A percentile compares a stretch with the other conserved stretches of the same genome.
Evolutionary conservation across 352 stramenopile genomes (phyloP).

Genomic region (Pythium volutum): DNA sequence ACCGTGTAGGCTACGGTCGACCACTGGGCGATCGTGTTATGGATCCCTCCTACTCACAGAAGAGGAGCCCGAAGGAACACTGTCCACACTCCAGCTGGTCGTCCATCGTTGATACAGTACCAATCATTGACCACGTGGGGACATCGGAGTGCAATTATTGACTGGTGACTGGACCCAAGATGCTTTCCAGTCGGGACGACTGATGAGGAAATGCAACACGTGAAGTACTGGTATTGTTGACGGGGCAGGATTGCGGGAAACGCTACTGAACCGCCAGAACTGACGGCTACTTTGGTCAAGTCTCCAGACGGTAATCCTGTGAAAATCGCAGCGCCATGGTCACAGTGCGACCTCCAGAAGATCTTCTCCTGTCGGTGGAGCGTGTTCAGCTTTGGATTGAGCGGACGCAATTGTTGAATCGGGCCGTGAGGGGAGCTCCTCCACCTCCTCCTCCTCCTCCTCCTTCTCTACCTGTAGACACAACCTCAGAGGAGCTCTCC

Average conservation of each 20-base stretch:
- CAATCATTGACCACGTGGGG: not conserved
- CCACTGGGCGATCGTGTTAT: too few relatives aligned
- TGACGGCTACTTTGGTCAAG: not conserved
- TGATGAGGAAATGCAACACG: not conserved
- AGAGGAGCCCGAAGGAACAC: too few relatives aligned
- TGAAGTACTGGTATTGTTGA: constrained; percentile 4
- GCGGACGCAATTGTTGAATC: constrained; percentile 6
- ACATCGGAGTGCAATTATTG: not conserved
- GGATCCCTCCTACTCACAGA: too few relatives aligned
- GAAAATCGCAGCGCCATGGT: too few relatives aligned
- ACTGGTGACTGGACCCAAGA: not conserved
- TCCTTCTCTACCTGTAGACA: too few relatives aligned
- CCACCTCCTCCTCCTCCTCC: not conserved
- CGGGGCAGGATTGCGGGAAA: not conserved
- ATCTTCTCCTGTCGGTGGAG: not conserved
- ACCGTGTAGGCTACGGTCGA: too few relatives aligned
- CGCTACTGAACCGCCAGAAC: not conserved
- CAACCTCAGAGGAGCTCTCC: too few relatives aligned
- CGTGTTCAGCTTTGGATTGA: not conserved
- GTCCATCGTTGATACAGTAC: not conserved
- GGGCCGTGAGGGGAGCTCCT: not conserved
- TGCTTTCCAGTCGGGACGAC: not conserved
- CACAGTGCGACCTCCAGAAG: not conserved
- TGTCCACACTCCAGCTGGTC: not conserved
- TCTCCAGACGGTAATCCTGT: not conserved